These are phyloP conservation scores for Aspergillus pseudoterreus DNA, from an alignment of 2,329 filamentous ascomycete genomes.

Conservation along the genomic window DNA sequence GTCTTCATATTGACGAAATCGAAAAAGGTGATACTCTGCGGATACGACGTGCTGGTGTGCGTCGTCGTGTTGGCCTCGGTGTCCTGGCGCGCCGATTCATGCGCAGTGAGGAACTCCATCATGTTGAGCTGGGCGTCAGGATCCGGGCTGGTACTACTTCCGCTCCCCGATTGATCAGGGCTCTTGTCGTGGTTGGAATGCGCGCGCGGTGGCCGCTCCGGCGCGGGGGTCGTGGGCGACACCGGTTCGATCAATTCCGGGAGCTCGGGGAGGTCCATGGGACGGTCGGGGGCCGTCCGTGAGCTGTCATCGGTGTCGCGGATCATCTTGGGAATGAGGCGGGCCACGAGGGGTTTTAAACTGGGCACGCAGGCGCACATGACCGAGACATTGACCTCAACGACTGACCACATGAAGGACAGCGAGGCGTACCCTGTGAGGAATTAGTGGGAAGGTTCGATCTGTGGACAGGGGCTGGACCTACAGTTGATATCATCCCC, in stretches of 20 bases:
- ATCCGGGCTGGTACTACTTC: constrained; percentile 6
- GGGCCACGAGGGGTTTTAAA: constrained; percentile 76
- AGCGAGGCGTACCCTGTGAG: constrained; percentile 73
- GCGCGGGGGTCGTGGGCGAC: background rate
- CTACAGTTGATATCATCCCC: constrained; percentile 52
- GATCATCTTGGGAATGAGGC: constrained; percentile 55
- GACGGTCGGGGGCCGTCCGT: constrained; percentile 10
- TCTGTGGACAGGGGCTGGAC: constrained; percentile 3
- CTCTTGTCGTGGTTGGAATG: constrained; percentile 15
- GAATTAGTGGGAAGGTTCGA: background rate
- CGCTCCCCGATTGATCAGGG: constrained; percentile 14
- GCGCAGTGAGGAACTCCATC: constrained; percentile 53
- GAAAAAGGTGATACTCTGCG: constrained; percentile 50
- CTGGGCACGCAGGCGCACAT: constrained; percentile 90
- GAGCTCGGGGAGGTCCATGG: background rate
- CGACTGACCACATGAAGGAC: constrained; percentile 88
- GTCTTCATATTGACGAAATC: constrained; percentile 60
- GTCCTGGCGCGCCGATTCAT: constrained; percentile 36
- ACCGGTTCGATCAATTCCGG: constrained; percentile 4
- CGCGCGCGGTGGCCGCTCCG: constrained; percentile 2
- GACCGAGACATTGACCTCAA: constrained; percentile 88
- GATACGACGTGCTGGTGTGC: constrained; percentile 31
- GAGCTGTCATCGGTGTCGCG: constrained; percentile 41
- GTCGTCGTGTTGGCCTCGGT: constrained; percentile 38
- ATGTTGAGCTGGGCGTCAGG: constrained; percentile 27